phyloP scores from a whole-genome alignment of 305 asterid genomes.

The Solanum hybrid region DNA sequence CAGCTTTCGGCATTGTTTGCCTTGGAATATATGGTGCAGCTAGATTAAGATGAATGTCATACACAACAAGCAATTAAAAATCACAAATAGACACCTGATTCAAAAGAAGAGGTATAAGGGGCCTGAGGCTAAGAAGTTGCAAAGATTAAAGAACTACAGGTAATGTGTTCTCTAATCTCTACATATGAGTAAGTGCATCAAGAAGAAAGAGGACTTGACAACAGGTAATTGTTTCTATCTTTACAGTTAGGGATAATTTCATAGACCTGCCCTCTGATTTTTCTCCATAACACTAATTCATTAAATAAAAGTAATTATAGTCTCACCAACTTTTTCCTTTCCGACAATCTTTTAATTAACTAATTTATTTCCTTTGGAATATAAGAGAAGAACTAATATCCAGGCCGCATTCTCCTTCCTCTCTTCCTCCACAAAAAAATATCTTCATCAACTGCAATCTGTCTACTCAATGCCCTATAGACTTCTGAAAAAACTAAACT shows the following conservation, averaged over 20 bases:
- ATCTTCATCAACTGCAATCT: background rate
- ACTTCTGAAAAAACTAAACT: background rate
- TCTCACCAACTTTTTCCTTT: background rate
- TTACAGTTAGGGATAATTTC: background rate
- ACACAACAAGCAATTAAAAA: background rate
- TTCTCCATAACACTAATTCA: background rate
- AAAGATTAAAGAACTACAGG: background rate
- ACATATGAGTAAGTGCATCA: background rate
- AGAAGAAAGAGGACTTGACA: background rate
- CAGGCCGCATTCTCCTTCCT: background rate
- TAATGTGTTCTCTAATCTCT: background rate
- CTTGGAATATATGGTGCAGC: background rate
- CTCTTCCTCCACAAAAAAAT: background rate
- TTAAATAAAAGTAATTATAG: background rate
- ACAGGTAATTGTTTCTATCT: background rate
- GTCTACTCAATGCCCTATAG: background rate
- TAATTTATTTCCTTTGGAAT: background rate
- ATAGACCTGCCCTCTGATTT: background rate
- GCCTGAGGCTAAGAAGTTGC: background rate
- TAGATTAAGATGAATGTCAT: background rate
- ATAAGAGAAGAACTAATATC: background rate
- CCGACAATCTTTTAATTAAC: background rate
- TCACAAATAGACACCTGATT: background rate
- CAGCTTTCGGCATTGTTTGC: background rate
- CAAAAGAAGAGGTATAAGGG: background rate